A percentile compares a stretch with the other conserved stretches of the same genome.
Conservation (phyloP, 768 basidiomycete genomes). For the Hericium alpestre region DNA sequence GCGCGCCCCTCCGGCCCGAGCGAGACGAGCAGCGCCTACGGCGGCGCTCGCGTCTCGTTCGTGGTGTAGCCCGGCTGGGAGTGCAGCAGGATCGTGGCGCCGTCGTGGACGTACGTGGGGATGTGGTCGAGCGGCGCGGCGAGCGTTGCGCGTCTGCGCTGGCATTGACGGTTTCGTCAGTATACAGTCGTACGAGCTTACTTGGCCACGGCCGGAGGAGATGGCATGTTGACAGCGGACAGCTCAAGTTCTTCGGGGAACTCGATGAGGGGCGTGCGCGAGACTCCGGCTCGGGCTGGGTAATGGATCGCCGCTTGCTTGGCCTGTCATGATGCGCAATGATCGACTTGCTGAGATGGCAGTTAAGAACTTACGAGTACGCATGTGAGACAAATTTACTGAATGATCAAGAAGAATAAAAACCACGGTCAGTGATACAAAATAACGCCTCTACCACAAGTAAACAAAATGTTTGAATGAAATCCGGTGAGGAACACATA, state of each 20-base stretch:
- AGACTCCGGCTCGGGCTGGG: too few species aligned
- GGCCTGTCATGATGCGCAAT: too few species aligned
- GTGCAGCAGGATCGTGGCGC: conserved; percentile 55
- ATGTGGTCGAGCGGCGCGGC: conserved; percentile 66
- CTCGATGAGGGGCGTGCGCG: conserved; percentile 64
- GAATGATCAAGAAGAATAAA: too few species aligned
- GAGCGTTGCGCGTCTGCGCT: conserved; percentile 36
- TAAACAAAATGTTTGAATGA: too few species aligned
- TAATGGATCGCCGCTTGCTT: too few species aligned
- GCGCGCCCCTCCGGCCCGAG: conserved; percentile 38
- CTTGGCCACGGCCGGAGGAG: conserved; percentile 50
- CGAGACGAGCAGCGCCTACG: conserved; percentile 54
- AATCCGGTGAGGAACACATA: too few species aligned
- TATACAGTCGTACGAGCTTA: conserved; percentile 67
- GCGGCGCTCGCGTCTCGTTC: conserved; percentile 50
- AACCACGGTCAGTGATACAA: too few species aligned
- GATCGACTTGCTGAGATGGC: too few species aligned
- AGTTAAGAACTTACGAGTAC: too few species aligned
- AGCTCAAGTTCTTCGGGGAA: conserved; percentile 62
- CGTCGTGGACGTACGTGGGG: conserved; percentile 65
- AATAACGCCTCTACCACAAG: too few species aligned
- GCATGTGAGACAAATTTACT: too few species aligned
- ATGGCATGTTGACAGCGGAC: conserved; percentile 52
- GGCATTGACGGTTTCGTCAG: conserved; percentile 42
- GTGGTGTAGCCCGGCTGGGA: conserved; percentile 55